Percentiles rank a stretch among this genome's conserved stretches.
Evolutionary conservation across 495 filamentous ascomycete species (phyloP).

Genomic region (Pyrenopolyporus hunteri): DNA sequence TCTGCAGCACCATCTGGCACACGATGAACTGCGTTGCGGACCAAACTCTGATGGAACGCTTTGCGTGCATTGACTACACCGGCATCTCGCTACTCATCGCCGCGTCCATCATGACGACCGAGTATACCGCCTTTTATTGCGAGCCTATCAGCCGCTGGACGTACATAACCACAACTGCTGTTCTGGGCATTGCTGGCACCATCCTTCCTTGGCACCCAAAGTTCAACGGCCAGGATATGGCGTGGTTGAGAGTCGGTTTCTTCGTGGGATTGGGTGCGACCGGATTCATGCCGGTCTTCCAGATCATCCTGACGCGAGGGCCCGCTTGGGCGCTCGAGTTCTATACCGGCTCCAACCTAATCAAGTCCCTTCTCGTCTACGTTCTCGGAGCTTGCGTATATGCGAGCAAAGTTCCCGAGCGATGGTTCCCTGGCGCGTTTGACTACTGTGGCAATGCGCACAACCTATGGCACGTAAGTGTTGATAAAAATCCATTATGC

Average conservation of each 20-base stretch:
- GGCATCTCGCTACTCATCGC: slow-evolving; percentile 97
- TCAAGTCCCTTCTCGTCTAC: slow-evolving; percentile 86
- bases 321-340: slow-evolving; percentile 76
- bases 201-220: slow-evolving; percentile 95
- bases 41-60: slow-evolving; percentile 86
- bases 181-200: slow-evolving; percentile 83
- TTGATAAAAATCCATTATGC: background rate
- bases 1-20: slow-evolving; percentile 97
- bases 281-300: slow-evolving; percentile 85
- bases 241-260: slow-evolving; percentile 90
- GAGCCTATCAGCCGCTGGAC: slow-evolving; percentile 86
- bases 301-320: slow-evolving; percentile 80
- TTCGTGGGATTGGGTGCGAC: slow-evolving; percentile 89
- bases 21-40: slow-evolving; percentile 96
- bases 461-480: slow-evolving; percentile 89
- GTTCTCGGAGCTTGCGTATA: slow-evolving; percentile 84
- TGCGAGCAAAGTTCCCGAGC: slow-evolving; percentile 91
- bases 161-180: slow-evolving; percentile 82
- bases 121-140: slow-evolving; percentile 98
- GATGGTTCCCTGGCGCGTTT: slow-evolving; percentile 89
- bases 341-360: slow-evolving; percentile 76
- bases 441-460: slow-evolving; percentile 95
- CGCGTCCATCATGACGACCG: slow-evolving; percentile 95
- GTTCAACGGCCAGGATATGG: slow-evolving; percentile 92
- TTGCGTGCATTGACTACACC: slow-evolving; percentile 98